Evolutionary conservation across 2,329 filamentous ascomycete genomes (phyloP), one percentile per base, ranked within the genome.

Genomic region (Daldinia eschscholtzii): DNA sequence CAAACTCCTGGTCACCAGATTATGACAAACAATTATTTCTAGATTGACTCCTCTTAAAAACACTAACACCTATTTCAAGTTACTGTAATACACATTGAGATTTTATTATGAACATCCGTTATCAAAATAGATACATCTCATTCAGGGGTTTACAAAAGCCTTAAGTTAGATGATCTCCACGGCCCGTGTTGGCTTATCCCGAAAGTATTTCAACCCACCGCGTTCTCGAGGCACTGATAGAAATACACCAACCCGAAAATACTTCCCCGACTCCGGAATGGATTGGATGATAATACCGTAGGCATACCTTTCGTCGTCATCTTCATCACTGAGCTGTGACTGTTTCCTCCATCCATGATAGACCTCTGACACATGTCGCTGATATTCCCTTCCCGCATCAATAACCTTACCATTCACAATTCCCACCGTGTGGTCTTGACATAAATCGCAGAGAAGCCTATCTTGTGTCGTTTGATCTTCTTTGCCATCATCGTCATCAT

Each of bases 181-280:
- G 4, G 20, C 13, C 23, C n/a, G 41, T 15, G 5, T 28, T 5
- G 57, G 52, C 6, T 23, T 23, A n/a, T 41, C 46, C 15, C 37
- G 44, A 41, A 61, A 65, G 10, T 63, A 62, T 56, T 57, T 58
- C 57, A 63, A 56, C 13, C 63, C 63, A 33, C 63, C 57, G 10
- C 18, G n/a, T 61, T 61, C 63, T 13, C 42, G 18, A 7, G 57
- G 52, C 7, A 61, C 41, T 6, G 57, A 57, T 23, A 57, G 28
- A 30, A 65, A 65, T 30, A 30, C 53, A 10, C 63, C 63, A 42
- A 65, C 57, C 1, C 63, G 63, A 46, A 65, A 37, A 46, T 65
- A 61, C 18, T 57, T 65, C 10, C 57, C 57, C 9, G 50, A 50
- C 7, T 33, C 6, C 12, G 57, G 42, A 42, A 23, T 26, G 4